Percentiles rank a stretch among this genome's conserved stretches.
Conservation (phyloP, 2,329 filamentous ascomycete species). For the Ascochyta koolunga region DNA sequence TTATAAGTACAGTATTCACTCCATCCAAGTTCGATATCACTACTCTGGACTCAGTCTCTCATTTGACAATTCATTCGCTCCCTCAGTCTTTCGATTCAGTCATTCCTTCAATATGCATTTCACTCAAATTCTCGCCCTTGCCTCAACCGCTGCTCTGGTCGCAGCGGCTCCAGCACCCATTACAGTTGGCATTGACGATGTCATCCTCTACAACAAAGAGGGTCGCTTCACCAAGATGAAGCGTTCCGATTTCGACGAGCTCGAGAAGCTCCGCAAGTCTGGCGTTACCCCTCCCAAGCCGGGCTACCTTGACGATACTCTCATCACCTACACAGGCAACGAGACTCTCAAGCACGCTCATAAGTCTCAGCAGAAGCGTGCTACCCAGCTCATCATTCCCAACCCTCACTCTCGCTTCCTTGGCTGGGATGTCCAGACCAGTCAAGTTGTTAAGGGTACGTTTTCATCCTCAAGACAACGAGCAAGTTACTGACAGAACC, state of each 20-base stretch:
- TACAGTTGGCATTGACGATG: constrained; percentile 27
- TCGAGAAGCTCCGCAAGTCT: constrained; percentile 23
- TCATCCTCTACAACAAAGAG: constrained; percentile 32
- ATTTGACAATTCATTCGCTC: constrained; percentile 1
- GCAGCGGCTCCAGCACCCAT: constrained; percentile 24
- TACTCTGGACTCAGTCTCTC: not conserved
- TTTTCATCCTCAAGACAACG: no score
- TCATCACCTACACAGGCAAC: constrained; percentile 17
- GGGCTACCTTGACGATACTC: constrained; percentile 19
- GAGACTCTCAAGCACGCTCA: constrained; percentile 1
- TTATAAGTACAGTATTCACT: constrained; percentile 13
- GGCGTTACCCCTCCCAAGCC: constrained; percentile 25
- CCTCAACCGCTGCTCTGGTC: constrained; percentile 19
- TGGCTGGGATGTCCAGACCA: constrained; percentile 51
- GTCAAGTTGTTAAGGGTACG: constrained; percentile 39
- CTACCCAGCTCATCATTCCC: constrained; percentile 27
- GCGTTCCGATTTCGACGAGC: constrained; percentile 26
- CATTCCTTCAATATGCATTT: constrained; percentile 28
- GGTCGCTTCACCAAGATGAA: constrained; percentile 34
- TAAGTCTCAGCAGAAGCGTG: constrained; percentile 27
- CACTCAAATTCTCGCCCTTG: constrained; percentile 20
- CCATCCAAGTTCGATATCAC: not conserved
- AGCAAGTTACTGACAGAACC: not conserved
- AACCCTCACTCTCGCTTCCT: constrained; percentile 37
- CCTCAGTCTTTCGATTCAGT: not conserved